Base-by-base conservation (phyloP, 164 flowering plant species). In the Stephania japonica region DNA sequence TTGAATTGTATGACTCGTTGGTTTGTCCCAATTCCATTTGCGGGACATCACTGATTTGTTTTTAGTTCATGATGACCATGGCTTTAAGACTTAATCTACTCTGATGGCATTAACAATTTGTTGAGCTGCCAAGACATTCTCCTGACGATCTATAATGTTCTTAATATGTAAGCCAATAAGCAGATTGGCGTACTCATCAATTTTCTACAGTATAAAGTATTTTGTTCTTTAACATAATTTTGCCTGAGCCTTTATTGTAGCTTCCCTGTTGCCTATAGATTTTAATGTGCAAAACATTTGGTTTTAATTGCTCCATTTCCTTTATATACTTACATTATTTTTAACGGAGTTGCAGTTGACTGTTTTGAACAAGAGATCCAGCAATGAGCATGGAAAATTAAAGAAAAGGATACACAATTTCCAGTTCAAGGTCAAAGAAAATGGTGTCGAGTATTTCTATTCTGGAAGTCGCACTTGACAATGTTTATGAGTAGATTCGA, bases 341-440 rank as follows among this genome's bases (percentile, higher is more conserved):
- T 70, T 64, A 72, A 56, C 67, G 50, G 73, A 41, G 56, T 72
- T 81, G 76, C 90, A 94, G 97, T 78, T 94, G 85, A 89, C 89
- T 0, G 86, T 94, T 59, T 18, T 84, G 73, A 85, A 86, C 81
- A 89, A 84, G 80, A 81, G 86, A 49, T 69, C 62, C 13, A 7
- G 23, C 47, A 70, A 80, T 53, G 75, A 67, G 63, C 78, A 38
- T 38, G 81, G 79, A 71, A 80, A 70, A 72, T 77, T 76, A 59
- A 76, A 79, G 61, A 77, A 69, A 80, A 82, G 74, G 81, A 64
- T 82, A 41, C 73, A 73, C 42, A 94, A 89, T 80, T 88, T 92
- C 76, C 97, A 92, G 43, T 94, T 88, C 86, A 90, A 80, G 80
- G 75, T 92, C 32, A 92, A 88, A 82, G 97, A 94, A 79, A 90